Evolutionary conservation across 768 basidiomycete species (phyloP).

Genomic region (Leccinum fibrillosum): DNA sequence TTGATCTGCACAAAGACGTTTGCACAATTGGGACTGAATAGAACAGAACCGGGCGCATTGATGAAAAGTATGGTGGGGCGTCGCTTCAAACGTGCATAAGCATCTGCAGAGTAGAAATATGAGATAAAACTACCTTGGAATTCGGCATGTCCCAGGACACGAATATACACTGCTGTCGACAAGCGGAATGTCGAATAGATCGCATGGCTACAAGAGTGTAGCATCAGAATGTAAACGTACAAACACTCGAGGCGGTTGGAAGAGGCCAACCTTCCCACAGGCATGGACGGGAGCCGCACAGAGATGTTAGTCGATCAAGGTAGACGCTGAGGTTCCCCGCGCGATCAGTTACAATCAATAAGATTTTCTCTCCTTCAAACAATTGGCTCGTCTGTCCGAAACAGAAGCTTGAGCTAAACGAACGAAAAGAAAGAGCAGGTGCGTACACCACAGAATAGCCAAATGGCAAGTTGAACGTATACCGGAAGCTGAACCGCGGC

Average conservation of each 20-base stretch:
- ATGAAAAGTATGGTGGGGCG: constrained; percentile 43
- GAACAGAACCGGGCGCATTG: constrained; percentile 53
- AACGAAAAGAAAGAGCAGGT: not conserved
- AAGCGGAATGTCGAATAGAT: constrained; percentile 30
- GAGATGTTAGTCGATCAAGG: constrained; percentile 43
- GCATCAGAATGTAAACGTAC: not conserved
- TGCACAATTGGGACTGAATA: constrained; percentile 49
- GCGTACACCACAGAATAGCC: constrained; percentile 21
- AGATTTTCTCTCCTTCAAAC: constrained; percentile 37
- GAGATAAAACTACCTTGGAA: constrained; percentile 35
- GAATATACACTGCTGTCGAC: constrained; percentile 33
- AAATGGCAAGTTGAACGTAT: constrained; percentile 18
- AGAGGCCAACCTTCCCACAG: constrained; percentile 47
- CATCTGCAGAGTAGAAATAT: not conserved
- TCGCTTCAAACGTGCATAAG: constrained; percentile 34
- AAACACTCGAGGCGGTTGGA: too few species aligned
- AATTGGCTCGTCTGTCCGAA: constrained; percentile 37
- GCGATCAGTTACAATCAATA: constrained; percentile 40
- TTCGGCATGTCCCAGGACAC: constrained; percentile 42
- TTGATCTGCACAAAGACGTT: constrained; percentile 4
- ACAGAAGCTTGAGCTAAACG: not conserved
- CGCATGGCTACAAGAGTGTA: constrained; percentile 35
- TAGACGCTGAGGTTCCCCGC: constrained; percentile 36
- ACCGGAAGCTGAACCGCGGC: constrained; percentile 15
- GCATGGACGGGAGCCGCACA: constrained; percentile 53